phyloP scores from a whole-genome alignment of 148 eudicot species.

The Amaranthus cruentus region DNA sequence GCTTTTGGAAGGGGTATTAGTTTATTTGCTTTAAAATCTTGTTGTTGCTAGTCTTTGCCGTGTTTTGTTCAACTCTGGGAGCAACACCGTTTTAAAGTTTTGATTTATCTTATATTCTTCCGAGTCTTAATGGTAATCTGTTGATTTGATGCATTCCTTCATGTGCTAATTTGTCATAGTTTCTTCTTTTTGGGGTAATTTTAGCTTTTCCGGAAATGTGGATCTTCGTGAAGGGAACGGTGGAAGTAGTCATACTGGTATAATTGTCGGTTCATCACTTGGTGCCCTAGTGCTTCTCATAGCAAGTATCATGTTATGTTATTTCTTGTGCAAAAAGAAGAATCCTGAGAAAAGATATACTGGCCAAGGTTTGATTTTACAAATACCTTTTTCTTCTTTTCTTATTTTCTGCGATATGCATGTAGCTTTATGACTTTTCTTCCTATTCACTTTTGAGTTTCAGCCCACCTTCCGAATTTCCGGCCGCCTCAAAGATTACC shows the following conservation, averaged over 20 bases:
- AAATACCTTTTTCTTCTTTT: not conserved
- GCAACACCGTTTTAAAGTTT: too few species aligned
- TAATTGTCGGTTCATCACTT: conserved; percentile 59
- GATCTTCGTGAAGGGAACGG: conserved; percentile 52
- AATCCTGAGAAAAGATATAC: conserved; percentile 44
- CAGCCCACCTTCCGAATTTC: conserved; percentile 44
- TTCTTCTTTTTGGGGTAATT: not conserved
- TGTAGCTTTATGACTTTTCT: conserved; percentile 20
- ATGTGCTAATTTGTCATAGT: too few species aligned
- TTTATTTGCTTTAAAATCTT: too few species aligned
- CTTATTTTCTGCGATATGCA: not conserved
- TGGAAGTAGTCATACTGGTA: conserved; percentile 39
- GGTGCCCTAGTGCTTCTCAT: conserved; percentile 73
- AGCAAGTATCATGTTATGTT: conserved; percentile 52
- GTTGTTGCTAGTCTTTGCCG: too few species aligned
- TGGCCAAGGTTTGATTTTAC: conserved; percentile 50
- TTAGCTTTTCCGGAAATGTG: conserved; percentile 50
- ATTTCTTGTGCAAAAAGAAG: conserved; percentile 47
- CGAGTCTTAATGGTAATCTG: too few species aligned
- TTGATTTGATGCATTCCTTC: too few species aligned
- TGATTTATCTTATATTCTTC: too few species aligned
- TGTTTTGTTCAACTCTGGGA: too few species aligned
- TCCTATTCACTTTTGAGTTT: conserved; percentile 7
- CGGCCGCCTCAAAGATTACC: conserved; percentile 38
- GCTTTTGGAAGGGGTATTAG: too few species aligned